phyloP scores from a whole-genome alignment of 2,329 filamentous ascomycete species.

The Curvularia verruculosa region DNA sequence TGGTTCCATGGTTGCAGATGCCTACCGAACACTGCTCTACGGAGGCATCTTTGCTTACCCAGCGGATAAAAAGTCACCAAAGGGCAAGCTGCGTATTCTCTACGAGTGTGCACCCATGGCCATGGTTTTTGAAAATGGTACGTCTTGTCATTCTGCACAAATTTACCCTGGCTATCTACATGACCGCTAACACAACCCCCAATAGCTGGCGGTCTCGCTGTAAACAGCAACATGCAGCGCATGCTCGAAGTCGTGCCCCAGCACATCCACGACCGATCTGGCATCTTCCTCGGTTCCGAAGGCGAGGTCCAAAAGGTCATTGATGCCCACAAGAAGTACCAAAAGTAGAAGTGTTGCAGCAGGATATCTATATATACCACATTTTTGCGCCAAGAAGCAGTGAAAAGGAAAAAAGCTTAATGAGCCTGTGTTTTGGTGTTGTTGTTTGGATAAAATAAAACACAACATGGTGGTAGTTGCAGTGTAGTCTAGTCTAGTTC shows the following conservation, averaged over 20 bases:
- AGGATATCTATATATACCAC: background rate
- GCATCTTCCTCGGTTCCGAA: constrained; percentile 94
- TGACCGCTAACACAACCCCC: constrained; percentile 21
- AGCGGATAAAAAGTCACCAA: constrained; percentile 96
- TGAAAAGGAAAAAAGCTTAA: background rate
- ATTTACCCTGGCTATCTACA: background rate
- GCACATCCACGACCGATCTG: constrained; percentile 91
- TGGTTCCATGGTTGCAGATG: constrained; percentile 97
- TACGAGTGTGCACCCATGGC: constrained; percentile 99
- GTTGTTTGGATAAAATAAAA: background rate
- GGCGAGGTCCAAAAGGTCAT: constrained; percentile 98
- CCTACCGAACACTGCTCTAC: constrained; percentile 93
- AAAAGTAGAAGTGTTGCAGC: constrained; percentile 30
- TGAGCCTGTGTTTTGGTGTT: background rate
- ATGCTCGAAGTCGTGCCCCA: constrained; percentile 90
- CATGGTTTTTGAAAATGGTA: constrained; percentile 97
- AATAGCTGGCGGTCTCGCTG: constrained; percentile 84
- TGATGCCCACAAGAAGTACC: constrained; percentile 70
- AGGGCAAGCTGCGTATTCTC: constrained; percentile 95
- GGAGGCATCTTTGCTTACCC: constrained; percentile 98
- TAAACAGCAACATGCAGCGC: constrained; percentile 88
- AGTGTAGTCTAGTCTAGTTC: background rate
- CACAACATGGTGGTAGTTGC: background rate
- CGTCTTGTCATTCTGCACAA: constrained; percentile 44
- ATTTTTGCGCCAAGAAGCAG: background rate